A percentile compares a stretch with the other conserved stretches of the same genome.
phyloP scores from a whole-genome alignment of 345 rosid genomes.

The Pseudoturritis turrita region DNA sequence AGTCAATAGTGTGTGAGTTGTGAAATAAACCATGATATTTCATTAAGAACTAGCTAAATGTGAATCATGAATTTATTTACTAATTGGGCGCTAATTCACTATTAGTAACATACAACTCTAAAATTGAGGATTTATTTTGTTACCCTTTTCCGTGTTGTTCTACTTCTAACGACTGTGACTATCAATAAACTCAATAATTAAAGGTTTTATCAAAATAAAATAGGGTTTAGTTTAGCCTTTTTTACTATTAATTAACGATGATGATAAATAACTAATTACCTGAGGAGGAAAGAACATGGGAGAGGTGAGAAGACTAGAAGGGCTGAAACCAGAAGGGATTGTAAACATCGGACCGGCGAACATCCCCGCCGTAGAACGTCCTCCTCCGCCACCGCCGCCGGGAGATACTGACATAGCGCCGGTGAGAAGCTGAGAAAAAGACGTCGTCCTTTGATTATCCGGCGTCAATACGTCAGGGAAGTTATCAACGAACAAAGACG shows the following conservation, averaged over 20 bases:
- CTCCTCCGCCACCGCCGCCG: constrained; percentile 27
- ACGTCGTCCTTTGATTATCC: constrained; percentile 32
- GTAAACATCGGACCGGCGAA: constrained; percentile 47
- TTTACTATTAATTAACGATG: background rate
- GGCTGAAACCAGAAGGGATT: constrained; percentile 87
- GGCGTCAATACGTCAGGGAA: constrained; percentile 43
- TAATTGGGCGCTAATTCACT: background rate
- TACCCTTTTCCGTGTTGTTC: background rate
- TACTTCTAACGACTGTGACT: background rate
- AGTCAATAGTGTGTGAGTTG: background rate
- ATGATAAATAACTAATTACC: constrained; percentile 34
- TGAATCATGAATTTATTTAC: background rate
- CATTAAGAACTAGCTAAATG: background rate
- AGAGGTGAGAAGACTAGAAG: constrained; percentile 79
- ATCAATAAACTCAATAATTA: background rate
- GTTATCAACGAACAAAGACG: constrained; percentile 68
- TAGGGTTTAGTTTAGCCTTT: background rate
- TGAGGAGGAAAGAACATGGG: constrained; percentile 77
- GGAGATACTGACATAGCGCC: constrained; percentile 89
- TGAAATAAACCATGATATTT: background rate
- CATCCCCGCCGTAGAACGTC: constrained; percentile 33
- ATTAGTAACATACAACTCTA: background rate
- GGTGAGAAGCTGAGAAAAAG: constrained; percentile 89
- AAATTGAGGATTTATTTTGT: background rate
- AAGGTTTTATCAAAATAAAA: background rate